Base-by-base conservation (phyloP, 2,329 filamentous ascomycete species). In the Neonectria punicea region DNA sequence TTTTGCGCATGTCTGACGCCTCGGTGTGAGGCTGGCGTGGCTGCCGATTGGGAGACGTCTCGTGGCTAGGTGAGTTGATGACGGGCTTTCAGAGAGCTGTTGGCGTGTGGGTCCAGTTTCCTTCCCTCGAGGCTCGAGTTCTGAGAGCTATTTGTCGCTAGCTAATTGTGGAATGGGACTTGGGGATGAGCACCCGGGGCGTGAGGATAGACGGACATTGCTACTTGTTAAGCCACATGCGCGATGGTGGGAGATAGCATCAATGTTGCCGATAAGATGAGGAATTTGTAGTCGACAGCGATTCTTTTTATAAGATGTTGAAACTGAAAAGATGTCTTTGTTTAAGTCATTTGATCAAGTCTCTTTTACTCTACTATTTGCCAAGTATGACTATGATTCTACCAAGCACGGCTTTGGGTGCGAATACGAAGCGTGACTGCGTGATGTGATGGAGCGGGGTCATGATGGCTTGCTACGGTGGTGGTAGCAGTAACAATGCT, bases 61-160 rank as follows among this genome's bases (percentile, higher is more conserved):
- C 61, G 59, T 73, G 67, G 62, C 66, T 49, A 53, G 65, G 39
- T 67, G 66, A 70, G 69, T 73, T 58, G 70, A 64, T 68, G 66
- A 67, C 64, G 58, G 61, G 70, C 53, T 58, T 62, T 70, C 47
- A 34, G 62, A 63, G 67, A 70, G 61, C 61, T 67, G 61, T 71
- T 58, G 66, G 70, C 25, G 57, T 50, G 51, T 65, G 67, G 67
- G 71, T 72, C 57, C 58, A 63, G 30, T 34, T 51, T 30, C n/a
- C 30, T 34, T 51, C 49, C n/a, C 49, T 51, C 49, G 49, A 34
- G 57, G 53, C 49, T 51, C 30, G 49, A 58, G 34, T 36, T 41
- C 63, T 59, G 44, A 32, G 18, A 34, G 39, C 30, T 51, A 46
- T 30, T 57, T 51, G 18, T 53, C 53, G 53, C 46, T 51, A 49